phyloP scores from a whole-genome alignment of 2,329 filamentous ascomycete species.

The Ophiostoma piceae region DNA sequence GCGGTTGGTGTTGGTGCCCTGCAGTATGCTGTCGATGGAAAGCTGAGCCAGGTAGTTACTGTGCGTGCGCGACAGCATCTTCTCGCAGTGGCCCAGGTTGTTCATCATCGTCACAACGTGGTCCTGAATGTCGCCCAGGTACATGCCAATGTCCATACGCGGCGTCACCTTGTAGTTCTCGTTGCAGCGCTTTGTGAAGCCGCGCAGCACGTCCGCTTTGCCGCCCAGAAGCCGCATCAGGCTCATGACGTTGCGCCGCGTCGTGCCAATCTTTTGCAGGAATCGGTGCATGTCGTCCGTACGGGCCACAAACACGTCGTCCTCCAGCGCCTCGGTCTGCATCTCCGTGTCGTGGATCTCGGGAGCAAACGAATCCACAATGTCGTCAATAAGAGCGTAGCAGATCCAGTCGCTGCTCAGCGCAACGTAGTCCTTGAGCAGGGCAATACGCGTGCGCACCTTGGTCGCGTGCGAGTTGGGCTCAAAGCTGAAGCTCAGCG shows the following conservation, averaged over 20 bases:
- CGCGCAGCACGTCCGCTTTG: constrained; percentile 96
- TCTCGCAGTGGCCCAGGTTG: constrained; percentile 91
- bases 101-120: constrained; percentile 99
- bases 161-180: constrained; percentile 94
- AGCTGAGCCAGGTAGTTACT: constrained; percentile 95
- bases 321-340: constrained; percentile 89
- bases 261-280: constrained; percentile 78
- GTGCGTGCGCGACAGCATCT: constrained; percentile 90
- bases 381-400: constrained; percentile 97
- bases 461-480: constrained; percentile 82
- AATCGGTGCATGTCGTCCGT: constrained; percentile 85
- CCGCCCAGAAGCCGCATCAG: constrained; percentile 88
- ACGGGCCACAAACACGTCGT: constrained; percentile 87
- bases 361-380: constrained; percentile 91
- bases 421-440: constrained; percentile 89
- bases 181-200: constrained; percentile 98
- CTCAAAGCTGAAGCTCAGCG: constrained; percentile 88
- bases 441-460: constrained; percentile 85
- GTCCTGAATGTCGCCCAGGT: constrained; percentile 95
- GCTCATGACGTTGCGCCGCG: constrained; percentile 91
- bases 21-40: constrained; percentile 81
- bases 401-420: constrained; percentile 98
- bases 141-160: constrained; percentile 92
- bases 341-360: constrained; percentile 80
- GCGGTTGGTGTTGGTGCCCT: constrained; percentile 82